Evolutionary conservation across 2,329 filamentous ascomycete genomes (phyloP).

Genomic region (Penicillium hordei): DNA sequence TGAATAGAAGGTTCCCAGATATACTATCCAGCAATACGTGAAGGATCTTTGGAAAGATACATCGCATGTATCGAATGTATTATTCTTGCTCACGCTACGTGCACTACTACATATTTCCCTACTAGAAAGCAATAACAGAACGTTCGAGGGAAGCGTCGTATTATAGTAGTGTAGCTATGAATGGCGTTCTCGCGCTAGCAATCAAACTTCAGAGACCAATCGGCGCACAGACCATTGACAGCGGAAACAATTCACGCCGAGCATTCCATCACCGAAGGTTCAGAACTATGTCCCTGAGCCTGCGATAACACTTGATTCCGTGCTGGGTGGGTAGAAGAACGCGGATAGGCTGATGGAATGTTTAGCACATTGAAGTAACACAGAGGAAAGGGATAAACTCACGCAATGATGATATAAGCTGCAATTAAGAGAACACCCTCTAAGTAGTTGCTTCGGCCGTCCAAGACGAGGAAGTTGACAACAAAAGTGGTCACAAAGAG

Average conservation of each 20-base stretch:
- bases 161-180: background rate
- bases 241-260: background rate
- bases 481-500: conserved; percentile 81
- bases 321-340: conserved; percentile 38
- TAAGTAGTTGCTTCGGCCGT: conserved; percentile 80
- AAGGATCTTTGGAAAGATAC: background rate
- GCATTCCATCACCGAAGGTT: background rate
- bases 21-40: background rate
- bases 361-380: background rate
- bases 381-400: conserved; percentile 20
- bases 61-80: background rate
- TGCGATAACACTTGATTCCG: conserved; percentile 31
- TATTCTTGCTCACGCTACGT: too few relatives aligned
- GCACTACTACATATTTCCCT: background rate
- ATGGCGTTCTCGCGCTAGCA: background rate
- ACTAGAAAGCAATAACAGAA: too few relatives aligned
- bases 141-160: background rate
- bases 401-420: conserved; percentile 76
- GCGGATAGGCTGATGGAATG: conserved; percentile 43
- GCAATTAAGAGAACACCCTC: conserved; percentile 75
- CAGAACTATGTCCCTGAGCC: conserved; percentile 13
- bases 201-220: background rate
- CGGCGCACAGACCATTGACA: background rate
- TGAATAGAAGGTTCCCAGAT: too few relatives aligned
- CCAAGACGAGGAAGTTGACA: conserved; percentile 81